Conservation (phyloP, 257 asterid species). For the Nicotiana noctiflora region DNA sequence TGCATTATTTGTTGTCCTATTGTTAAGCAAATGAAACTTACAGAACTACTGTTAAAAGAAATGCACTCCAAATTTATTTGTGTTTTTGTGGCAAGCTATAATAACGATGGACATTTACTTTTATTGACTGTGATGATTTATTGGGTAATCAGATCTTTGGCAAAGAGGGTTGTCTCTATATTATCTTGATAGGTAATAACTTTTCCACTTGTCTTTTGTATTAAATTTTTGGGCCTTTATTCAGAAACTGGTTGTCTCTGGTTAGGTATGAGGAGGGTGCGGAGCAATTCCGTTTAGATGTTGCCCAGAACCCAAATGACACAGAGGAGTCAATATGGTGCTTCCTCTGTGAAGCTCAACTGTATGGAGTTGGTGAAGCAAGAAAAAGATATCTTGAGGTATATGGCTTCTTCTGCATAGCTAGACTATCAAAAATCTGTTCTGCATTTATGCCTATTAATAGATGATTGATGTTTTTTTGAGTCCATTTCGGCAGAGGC, state of each 20-base stretch:
- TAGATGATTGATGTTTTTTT: neutral
- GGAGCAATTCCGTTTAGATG: conserved; percentile 81
- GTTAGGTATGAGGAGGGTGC: conserved; percentile 82
- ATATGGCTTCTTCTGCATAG: neutral
- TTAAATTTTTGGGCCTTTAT: conserved; percentile 1
- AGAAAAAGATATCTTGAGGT: conserved; percentile 76
- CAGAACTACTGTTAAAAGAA: too few species aligned
- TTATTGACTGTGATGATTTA: conserved; percentile 25
- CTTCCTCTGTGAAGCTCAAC: conserved; percentile 90
- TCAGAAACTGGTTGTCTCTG: neutral
- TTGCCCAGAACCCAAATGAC: conserved; percentile 92
- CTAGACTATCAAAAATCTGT: neutral
- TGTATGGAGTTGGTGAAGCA: conserved; percentile 79
- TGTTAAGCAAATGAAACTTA: neutral
- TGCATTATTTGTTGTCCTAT: neutral
- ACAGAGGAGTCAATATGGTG: conserved; percentile 99
- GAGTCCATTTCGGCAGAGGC: too few species aligned
- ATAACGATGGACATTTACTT: conserved; percentile 9
- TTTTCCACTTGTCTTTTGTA: neutral
- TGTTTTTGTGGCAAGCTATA: neutral
- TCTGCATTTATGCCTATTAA: neutral
- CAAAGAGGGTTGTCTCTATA: conserved; percentile 87
- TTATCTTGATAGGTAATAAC: conserved; percentile 70
- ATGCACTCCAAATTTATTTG: neutral
- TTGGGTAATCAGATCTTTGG: conserved; percentile 85